Percentiles rank a stretch among this genome's conserved stretches.
phyloP scores from a whole-genome alignment of 352 stramenopile genomes.

The Blastocystis sp. region DNA sequence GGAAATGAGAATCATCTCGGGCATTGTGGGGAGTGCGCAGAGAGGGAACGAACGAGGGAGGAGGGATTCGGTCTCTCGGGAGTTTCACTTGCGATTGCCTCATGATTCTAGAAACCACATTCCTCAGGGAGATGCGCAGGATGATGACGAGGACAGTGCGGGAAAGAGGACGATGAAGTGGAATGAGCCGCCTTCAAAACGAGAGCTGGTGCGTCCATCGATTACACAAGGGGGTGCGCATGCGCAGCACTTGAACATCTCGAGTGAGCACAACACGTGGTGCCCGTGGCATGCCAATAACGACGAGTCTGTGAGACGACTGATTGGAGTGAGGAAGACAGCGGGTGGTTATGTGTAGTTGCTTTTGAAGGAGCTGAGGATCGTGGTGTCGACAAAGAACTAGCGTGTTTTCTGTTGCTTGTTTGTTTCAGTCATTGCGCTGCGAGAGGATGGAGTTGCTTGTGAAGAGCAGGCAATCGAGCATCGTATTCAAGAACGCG shows the following conservation, averaged over 20 bases:
- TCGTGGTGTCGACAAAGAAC: conserved; percentile 36
- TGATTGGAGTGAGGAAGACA: conserved; percentile 16
- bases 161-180: neutral
- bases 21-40: too few relatives aligned
- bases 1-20: too few relatives aligned
- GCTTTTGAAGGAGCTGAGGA: conserved; percentile 48
- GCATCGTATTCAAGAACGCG: neutral
- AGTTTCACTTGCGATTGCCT: neutral
- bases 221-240: too few relatives aligned
- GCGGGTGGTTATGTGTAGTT: neutral
- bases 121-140: conserved; percentile 63
- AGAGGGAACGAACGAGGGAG: too few relatives aligned
- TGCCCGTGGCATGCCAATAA: conserved; percentile 62
- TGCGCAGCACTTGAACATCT: conserved; percentile 50
- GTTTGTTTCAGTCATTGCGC: neutral
- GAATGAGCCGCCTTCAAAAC: neutral
- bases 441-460: neutral
- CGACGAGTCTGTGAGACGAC: conserved; percentile 4
- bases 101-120: neutral
- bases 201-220: neutral
- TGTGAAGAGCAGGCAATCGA: neutral
- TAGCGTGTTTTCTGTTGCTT: neutral
- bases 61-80: too few relatives aligned
- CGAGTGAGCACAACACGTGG: conserved; percentile 45
- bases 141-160: neutral